phyloP scores from a whole-genome alignment of 164 flowering plant species.

The Protea cynaroides region DNA sequence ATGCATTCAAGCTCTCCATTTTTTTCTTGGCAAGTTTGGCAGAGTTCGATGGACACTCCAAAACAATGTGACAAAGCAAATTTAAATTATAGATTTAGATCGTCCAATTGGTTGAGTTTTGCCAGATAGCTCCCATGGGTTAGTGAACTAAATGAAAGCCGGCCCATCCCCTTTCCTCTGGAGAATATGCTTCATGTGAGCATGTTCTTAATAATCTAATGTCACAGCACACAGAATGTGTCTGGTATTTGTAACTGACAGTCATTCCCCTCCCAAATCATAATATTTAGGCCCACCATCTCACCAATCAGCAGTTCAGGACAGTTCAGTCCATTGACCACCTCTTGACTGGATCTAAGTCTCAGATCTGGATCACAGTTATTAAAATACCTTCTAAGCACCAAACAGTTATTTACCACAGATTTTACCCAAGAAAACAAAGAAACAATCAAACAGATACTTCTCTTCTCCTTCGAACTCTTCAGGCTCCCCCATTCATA shows the following conservation, averaged over 20 bases:
- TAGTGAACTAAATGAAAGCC: neutral
- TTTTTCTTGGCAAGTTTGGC: no score
- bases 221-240: neutral
- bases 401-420: neutral
- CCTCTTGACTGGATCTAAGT: conserved; percentile 10
- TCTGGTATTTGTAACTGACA: neutral
- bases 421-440: neutral
- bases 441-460: neutral
- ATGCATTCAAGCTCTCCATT: no score
- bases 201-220: neutral
- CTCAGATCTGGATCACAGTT: neutral
- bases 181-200: neutral
- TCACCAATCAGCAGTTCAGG: conserved; percentile 8
- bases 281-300: conserved; percentile 13
- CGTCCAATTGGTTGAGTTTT: no score
- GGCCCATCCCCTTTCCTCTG: neutral
- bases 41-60: no score
- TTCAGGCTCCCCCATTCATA: neutral
- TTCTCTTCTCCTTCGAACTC: neutral
- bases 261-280: neutral
- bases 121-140: neutral
- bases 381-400: neutral
- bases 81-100: no score
- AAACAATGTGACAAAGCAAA: no score
- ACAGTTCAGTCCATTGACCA: conserved; percentile 27